These are phyloP conservation scores for Geum urbanum DNA, from an alignment of 306 rosid genomes.

Conservation along the genomic window DNA sequence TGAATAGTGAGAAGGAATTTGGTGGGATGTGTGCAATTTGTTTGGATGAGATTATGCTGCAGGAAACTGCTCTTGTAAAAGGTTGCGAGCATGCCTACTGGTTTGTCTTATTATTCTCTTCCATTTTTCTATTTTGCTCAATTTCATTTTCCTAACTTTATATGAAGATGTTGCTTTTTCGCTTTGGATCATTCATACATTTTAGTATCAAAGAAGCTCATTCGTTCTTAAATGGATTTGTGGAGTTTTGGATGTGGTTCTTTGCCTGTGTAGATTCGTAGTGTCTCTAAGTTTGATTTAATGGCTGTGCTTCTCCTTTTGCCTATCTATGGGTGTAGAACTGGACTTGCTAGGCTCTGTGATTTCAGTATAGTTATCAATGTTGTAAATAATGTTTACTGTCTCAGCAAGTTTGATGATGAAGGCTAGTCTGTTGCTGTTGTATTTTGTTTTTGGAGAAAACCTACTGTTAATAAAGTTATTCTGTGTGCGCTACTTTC, in stretches of 20 bases:
- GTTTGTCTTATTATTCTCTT: slow-evolving; percentile 47
- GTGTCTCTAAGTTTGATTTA: too few relatives aligned
- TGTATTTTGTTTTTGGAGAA: too few relatives aligned
- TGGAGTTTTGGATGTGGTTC: neutral
- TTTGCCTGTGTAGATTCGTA: neutral
- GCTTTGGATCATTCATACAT: neutral
- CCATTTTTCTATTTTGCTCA: neutral
- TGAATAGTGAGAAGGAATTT: slow-evolving; percentile 31
- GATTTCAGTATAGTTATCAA: neutral
- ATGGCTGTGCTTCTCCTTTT: neutral
- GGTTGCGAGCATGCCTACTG: slow-evolving; percentile 99
- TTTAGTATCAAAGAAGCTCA: too few relatives aligned
- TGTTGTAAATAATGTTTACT: neutral
- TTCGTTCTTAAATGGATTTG: neutral
- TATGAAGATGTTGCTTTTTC: neutral
- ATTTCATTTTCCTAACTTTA: neutral
- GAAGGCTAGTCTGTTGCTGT: neutral
- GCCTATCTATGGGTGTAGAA: neutral
- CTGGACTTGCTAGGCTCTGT: neutral
- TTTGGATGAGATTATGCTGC: slow-evolving; percentile 59
- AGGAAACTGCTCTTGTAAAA: slow-evolving; percentile 79
- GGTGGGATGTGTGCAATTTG: slow-evolving; percentile 75
- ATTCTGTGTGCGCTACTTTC: too few relatives aligned
- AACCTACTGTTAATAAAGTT: too few relatives aligned
- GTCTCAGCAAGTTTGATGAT: neutral